A percentile compares a stretch with the other conserved stretches of the same genome.
Evolutionary conservation across 352 stramenopile genomes (phyloP).

Genomic region (Phytophthora cryptogea): DNA sequence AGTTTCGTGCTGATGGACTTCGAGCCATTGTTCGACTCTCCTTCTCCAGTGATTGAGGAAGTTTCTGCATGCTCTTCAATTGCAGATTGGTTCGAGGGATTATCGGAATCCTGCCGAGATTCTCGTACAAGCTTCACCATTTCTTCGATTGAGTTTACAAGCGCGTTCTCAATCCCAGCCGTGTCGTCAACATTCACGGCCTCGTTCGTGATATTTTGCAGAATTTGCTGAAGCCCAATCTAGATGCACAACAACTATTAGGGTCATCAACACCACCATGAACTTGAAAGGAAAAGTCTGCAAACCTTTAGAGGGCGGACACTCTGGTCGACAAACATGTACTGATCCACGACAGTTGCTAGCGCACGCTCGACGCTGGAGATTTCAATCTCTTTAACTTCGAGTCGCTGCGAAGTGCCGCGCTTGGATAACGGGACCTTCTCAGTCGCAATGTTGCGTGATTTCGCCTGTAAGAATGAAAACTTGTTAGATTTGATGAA

Average conservation of each 20-base stretch:
- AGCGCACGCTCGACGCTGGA: slow-evolving; percentile 61
- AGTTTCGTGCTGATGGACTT: slow-evolving; percentile 21
- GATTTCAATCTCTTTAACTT: slow-evolving; percentile 74
- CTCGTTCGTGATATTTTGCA: slow-evolving; percentile 76
- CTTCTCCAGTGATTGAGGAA: slow-evolving; percentile 1
- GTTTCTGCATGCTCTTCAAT: slow-evolving; percentile 15
- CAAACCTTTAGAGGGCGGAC: slow-evolving; percentile 78
- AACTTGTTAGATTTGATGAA: slow-evolving; percentile 4
- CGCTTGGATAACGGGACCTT: slow-evolving; percentile 65
- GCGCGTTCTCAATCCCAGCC: slow-evolving; percentile 52
- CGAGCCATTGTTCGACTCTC: background rate
- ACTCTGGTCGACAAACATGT: slow-evolving; percentile 82
- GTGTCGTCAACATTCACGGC: slow-evolving; percentile 76
- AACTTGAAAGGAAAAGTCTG: background rate
- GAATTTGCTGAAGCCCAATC: slow-evolving; percentile 82
- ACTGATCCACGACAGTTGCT: slow-evolving; percentile 78
- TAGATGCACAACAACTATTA: slow-evolving; percentile 24
- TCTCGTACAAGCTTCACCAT: slow-evolving; percentile 76
- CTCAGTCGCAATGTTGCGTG: slow-evolving; percentile 50
- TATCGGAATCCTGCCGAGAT: slow-evolving; percentile 27
- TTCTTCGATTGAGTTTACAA: slow-evolving; percentile 69
- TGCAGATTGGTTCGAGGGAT: slow-evolving; percentile 12
- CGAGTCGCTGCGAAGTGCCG: slow-evolving; percentile 65
- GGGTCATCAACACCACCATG: background rate
- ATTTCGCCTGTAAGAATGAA: slow-evolving; percentile 38